A percentile compares a stretch with the other conserved stretches of the same genome.
These are phyloP conservation scores for Carallia brachiata DNA, from an alignment of 345 rosid genomes.

Conservation along the genomic window DNA sequence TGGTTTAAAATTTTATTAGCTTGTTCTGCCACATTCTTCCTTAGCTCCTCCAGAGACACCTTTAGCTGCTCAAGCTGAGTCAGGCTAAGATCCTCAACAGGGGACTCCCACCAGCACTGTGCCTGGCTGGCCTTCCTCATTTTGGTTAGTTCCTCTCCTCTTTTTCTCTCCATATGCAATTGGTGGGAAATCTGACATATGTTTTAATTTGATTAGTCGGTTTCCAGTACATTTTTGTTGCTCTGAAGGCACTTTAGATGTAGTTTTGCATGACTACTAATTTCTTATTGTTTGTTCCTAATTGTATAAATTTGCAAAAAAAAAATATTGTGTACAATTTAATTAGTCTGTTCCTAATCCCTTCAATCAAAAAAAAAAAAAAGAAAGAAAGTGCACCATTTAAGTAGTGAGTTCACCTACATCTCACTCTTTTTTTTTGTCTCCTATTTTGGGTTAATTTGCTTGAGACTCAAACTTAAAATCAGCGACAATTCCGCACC, in stretches of 20 bases:
- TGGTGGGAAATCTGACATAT: constrained; percentile 3
- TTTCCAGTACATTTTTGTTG: background rate
- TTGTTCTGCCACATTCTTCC: constrained; percentile 13
- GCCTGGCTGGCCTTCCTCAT: background rate
- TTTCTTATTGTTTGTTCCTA: too few relatives aligned
- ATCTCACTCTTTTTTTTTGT: too few relatives aligned
- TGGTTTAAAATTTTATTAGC: constrained; percentile 3
- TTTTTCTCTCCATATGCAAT: constrained; percentile 16
- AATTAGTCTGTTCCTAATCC: too few relatives aligned
- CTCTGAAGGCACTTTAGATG: background rate
- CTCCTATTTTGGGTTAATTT: too few relatives aligned
- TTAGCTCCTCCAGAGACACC: constrained; percentile 4
- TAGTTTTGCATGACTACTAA: too few relatives aligned
- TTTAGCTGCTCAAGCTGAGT: constrained; percentile 19
- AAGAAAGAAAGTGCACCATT: too few relatives aligned
- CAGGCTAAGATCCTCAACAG: constrained; percentile 11
- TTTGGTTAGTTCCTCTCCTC: constrained; percentile 6
- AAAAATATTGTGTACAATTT: too few relatives aligned
- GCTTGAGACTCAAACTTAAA: too few relatives aligned
- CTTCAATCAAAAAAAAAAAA: too few relatives aligned
- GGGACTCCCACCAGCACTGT: constrained; percentile 23
- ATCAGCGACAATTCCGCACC: too few relatives aligned
- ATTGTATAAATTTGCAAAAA: too few relatives aligned
- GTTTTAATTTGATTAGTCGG: background rate
- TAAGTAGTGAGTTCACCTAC: too few relatives aligned